phyloP scores from a whole-genome alignment of 306 rosid genomes.

The Cicer bijugum region DNA sequence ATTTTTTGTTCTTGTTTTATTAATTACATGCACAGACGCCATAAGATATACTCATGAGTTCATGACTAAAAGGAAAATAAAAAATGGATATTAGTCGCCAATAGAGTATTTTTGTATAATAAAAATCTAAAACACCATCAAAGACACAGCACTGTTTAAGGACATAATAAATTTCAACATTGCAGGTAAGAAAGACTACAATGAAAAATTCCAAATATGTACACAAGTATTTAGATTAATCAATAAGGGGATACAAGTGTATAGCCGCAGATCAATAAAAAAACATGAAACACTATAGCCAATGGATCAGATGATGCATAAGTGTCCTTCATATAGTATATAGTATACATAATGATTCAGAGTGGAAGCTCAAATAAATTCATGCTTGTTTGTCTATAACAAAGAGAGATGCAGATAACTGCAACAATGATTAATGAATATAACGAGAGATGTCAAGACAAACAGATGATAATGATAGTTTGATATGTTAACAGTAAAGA shows the following conservation, averaged over 20 bases:
- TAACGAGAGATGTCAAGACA: background rate
- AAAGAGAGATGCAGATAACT: background rate
- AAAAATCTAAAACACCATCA: conserved; percentile 1
- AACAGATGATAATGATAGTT: background rate
- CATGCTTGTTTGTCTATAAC: background rate
- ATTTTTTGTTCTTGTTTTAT: background rate
- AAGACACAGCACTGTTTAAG: background rate
- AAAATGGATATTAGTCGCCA: background rate
- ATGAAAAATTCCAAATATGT: background rate
- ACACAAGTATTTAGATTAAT: background rate
- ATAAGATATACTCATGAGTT: background rate
- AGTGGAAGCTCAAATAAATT: background rate
- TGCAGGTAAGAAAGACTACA: conserved; percentile 4
- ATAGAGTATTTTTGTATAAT: background rate
- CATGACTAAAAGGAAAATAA: conserved; percentile 7
- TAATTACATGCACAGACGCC: background rate
- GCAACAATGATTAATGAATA: background rate
- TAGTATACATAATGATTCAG: conserved; percentile 19
- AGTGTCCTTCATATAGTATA: background rate
- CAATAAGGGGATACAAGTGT: background rate
- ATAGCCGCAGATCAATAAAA: conserved; percentile 21
- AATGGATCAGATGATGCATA: conserved; percentile 3
- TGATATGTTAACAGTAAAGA: background rate
- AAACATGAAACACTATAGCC: background rate
- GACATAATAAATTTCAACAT: background rate